Evolutionary conservation across 2,329 filamentous ascomycete species (phyloP), one percentile per base, ranked within the genome.

Genomic region (Grosmannia clavigera): DNA sequence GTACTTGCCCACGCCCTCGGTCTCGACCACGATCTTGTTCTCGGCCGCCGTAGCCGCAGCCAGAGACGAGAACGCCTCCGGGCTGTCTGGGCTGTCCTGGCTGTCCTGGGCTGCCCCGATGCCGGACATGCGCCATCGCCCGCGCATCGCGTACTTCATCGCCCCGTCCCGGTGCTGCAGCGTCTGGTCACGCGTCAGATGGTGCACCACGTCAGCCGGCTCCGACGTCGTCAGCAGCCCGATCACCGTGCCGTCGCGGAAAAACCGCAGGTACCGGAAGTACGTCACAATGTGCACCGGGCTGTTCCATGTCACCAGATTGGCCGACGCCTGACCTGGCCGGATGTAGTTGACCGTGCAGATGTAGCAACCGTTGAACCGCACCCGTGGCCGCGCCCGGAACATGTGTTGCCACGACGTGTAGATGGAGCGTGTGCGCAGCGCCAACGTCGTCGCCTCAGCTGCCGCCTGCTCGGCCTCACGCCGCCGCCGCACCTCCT

Each of bases 241-340:
- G 61, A 97, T 85, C 64, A 81, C 84, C 1, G 87, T 87, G 33
- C 94, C 94, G 71, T 97, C 90, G 29, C 91, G 88, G 75, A 94
- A 94, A 76, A 99, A 94, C 58, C 94, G 88, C 3, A 99, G 81
- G 73, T 97, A 99, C 61, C 94, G 90, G 75, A 95, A 99, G 75
- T 97, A 99, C 0, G 94, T 99, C 56, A 99, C 91, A 61, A 97
- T 95, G 70, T 95, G 91, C 43, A 97, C 87, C 10, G 92, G 92
- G 29, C 82, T 86, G 67, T 77, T 76, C 90, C 92, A 96, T 1
- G 88, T 86, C 22, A 87, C 75, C 59, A 84, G 85, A 64, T 85
- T 86, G 25, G 82, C 80, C 3, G 84, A 85, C 12, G 85, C 80
- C 61, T 87, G 87, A 38, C 94, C 94, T 0, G 90, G 77, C 29